Percentiles rank a stretch among this genome's conserved stretches.
phyloP scores from a whole-genome alignment of 2,329 filamentous ascomycete species.

The Exophiala phaeomuriformis region DNA sequence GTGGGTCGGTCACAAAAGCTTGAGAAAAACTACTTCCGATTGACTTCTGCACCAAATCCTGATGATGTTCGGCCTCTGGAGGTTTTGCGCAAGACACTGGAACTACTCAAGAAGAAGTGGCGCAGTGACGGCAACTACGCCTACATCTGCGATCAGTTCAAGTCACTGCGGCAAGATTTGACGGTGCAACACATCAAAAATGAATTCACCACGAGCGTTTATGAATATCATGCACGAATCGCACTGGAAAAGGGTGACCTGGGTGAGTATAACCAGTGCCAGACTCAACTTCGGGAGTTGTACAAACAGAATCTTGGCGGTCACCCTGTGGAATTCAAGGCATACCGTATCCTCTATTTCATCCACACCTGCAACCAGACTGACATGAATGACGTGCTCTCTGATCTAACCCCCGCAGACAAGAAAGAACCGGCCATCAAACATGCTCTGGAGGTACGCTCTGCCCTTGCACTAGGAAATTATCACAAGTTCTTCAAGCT shows the following conservation, averaged over 20 bases:
- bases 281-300: constrained; percentile 89
- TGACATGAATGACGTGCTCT: constrained; percentile 94
- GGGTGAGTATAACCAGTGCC: constrained; percentile 99
- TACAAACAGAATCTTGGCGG: constrained; percentile 83
- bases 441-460: constrained; percentile 86
- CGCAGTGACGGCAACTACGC: constrained; percentile 85
- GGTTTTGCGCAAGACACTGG: constrained; percentile 75
- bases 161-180: constrained; percentile 93
- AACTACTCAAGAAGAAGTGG: constrained; percentile 91
- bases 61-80: constrained; percentile 78
- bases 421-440: constrained; percentile 77
- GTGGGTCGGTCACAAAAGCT: constrained; percentile 75
- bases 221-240: constrained; percentile 95
- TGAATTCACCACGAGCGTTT: constrained; percentile 91
- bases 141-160: constrained; percentile 99
- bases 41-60: constrained; percentile 83
- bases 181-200: constrained; percentile 96
- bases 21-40: constrained; percentile 90
- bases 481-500: constrained; percentile 98
- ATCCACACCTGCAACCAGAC: constrained; percentile 98
- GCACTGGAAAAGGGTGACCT: constrained; percentile 96
- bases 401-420: constrained; percentile 97
- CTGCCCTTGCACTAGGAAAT: constrained; percentile 84
- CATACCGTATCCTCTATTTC: constrained; percentile 99
- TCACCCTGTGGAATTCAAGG: constrained; percentile 91